These are phyloP conservation scores for Xylaria sp. DNA, from an alignment of 2,329 filamentous ascomycete genomes.

Conservation along the genomic window DNA sequence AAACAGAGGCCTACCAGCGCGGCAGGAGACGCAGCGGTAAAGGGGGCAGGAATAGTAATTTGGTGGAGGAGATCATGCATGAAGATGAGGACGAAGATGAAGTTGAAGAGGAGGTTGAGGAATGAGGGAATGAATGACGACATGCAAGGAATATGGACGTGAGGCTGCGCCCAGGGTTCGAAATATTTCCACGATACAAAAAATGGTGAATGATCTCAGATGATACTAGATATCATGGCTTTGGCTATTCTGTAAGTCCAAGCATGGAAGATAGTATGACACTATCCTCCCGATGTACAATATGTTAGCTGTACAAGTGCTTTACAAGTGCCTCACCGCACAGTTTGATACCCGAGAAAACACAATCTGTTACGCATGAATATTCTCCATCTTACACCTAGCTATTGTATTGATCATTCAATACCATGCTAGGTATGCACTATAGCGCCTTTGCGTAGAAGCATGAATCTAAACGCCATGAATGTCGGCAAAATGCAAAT, in stretches of 20 bases:
- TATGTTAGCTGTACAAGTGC: background rate
- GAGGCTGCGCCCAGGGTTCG: background rate
- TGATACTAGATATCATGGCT: background rate
- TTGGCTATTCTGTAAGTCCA: conserved; percentile 4
- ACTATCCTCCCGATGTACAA: background rate
- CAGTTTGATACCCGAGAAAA: conserved; percentile 28
- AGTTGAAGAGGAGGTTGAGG: conserved; percentile 47
- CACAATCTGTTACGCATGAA: background rate
- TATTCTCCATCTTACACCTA: background rate
- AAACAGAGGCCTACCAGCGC: conserved; percentile 61
- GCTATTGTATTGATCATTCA: too few species aligned
- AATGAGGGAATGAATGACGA: conserved; percentile 7
- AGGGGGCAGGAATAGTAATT: conserved; percentile 50
- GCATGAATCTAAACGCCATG: too few species aligned
- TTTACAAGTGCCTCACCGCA: conserved; percentile 6
- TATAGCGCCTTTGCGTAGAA: too few species aligned
- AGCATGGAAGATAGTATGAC: background rate
- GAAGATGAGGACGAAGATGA: conserved; percentile 47
- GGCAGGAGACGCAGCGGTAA: conserved; percentile 54
- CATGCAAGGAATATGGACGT: background rate
- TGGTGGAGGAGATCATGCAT: conserved; percentile 51
- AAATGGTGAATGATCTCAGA: background rate
- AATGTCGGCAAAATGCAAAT: too few species aligned
- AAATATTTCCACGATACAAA: background rate
- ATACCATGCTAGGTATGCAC: too few species aligned